Percentiles rank a stretch among this genome's conserved stretches.
phyloP scores from a whole-genome alignment of 140 eudicot species.

The Bidens hawaiensis region DNA sequence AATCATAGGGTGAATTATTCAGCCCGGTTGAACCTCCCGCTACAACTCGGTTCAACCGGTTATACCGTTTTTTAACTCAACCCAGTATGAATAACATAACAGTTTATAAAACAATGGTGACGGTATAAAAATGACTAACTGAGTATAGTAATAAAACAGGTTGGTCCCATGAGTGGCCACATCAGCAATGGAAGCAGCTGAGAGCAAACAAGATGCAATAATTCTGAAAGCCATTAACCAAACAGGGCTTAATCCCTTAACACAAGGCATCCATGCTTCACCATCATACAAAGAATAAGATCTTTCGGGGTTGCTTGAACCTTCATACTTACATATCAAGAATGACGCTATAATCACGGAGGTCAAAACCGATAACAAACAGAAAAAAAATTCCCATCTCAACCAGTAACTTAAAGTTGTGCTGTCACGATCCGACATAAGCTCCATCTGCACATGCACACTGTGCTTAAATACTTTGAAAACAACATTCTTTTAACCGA shows the following conservation, averaged over 20 bases:
- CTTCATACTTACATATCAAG: conserved; percentile 59
- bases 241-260: conserved; percentile 59
- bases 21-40: no score
- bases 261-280: conserved; percentile 87
- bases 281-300: conserved; percentile 38
- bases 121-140: conserved; percentile 44
- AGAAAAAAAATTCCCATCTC: conserved; percentile 67
- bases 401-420: conserved; percentile 76
- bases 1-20: no score
- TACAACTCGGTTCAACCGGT: no score
- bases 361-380: conserved; percentile 57
- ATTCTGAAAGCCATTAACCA: conserved; percentile 57
- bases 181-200: conserved; percentile 50
- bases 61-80: no score
- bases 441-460: conserved; percentile 36
- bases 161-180: conserved; percentile 57
- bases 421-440: conserved; percentile 39
- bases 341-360: conserved; percentile 41
- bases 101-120: background rate
- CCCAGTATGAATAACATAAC: no score
- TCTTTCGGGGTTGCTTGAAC: conserved; percentile 36
- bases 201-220: conserved; percentile 52
- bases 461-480: background rate
- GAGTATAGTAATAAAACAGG: conserved; percentile 74
- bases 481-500: no score